A percentile compares a stretch with the other conserved stretches of the same genome.
Evolutionary conservation across 1,139 yeast species (phyloP).

Genomic region (Trichomonascaceae sp.): DNA sequence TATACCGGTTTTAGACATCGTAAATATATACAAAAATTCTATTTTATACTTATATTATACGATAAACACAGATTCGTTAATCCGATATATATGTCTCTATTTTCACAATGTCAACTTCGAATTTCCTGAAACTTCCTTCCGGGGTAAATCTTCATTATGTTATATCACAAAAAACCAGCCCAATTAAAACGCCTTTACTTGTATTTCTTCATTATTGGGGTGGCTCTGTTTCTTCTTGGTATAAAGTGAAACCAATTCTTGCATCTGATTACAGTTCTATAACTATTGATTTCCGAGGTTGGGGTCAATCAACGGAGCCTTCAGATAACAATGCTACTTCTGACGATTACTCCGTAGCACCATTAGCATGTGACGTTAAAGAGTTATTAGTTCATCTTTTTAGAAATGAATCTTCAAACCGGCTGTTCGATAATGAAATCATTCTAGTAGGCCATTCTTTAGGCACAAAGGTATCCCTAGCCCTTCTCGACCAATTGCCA

Average conservation of each 20-base stretch:
- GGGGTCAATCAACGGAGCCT: neutral
- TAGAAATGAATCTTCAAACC: neutral
- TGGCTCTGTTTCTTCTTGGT: neutral
- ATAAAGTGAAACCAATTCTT: neutral
- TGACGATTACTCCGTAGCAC: neutral
- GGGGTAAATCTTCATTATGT: neutral
- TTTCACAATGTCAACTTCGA: neutral
- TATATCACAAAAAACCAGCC: neutral
- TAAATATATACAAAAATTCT: too few relatives aligned
- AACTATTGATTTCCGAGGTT: neutral
- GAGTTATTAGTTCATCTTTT: neutral
- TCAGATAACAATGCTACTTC: neutral
- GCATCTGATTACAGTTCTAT: neutral
- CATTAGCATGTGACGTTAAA: neutral
- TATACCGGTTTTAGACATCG: too few relatives aligned
- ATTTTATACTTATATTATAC: too few relatives aligned
- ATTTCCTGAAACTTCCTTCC: neutral
- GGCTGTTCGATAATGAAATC: neutral
- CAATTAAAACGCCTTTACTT: neutral
- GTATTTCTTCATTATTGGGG: neutral
- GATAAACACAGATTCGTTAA: too few relatives aligned
- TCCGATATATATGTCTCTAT: too few relatives aligned
- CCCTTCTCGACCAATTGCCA: neutral
- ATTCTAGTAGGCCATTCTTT: neutral
- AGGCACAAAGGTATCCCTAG: neutral